Evolutionary conservation across 805 yeast genomes (phyloP).

Genomic region (Saccharomyces jurei): DNA sequence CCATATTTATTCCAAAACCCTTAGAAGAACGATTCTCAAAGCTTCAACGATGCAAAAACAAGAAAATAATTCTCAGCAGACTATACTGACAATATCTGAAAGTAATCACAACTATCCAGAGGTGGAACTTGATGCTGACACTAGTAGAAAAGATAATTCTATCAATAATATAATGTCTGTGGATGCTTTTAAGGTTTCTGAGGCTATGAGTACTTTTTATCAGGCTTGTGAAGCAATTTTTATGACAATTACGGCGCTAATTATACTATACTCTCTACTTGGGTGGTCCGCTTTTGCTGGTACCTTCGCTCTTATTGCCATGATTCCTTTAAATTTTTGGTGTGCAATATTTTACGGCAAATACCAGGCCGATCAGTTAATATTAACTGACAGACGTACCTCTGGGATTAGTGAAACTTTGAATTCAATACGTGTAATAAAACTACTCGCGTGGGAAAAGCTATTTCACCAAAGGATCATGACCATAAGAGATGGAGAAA

Average conservation of each 20-base stretch:
- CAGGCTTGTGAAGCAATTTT: neutral
- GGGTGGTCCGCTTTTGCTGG: slow-evolving; percentile 60
- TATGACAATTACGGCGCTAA: neutral
- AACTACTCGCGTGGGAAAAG: slow-evolving; percentile 86
- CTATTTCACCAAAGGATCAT: slow-evolving; percentile 5
- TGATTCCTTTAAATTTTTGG: slow-evolving; percentile 63
- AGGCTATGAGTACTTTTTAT: neutral
- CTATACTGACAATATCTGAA: too few species aligned
- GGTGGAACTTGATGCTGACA: too few species aligned
- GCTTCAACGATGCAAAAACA: neutral
- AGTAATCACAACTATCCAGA: neutral
- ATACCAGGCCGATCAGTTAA: slow-evolving; percentile 61
- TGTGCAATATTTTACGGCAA: slow-evolving; percentile 50
- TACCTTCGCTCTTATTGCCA: slow-evolving; percentile 46
- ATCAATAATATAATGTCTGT: slow-evolving; percentile 1
- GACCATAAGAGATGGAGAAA: neutral
- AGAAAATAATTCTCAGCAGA: too few species aligned
- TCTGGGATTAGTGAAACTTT: slow-evolving; percentile 81
- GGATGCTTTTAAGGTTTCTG: slow-evolving; percentile 3
- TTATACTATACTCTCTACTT: neutral
- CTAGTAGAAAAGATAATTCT: neutral
- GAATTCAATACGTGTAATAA: slow-evolving; percentile 77
- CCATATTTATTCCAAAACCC: neutral
- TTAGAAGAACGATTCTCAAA: neutral
- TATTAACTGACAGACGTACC: slow-evolving; percentile 75